Percentiles rank a stretch among this genome's conserved stretches.
These are phyloP conservation scores for Ascoidea tarda DNA, from an alignment of 805 yeast genomes.

Conservation along the genomic window DNA sequence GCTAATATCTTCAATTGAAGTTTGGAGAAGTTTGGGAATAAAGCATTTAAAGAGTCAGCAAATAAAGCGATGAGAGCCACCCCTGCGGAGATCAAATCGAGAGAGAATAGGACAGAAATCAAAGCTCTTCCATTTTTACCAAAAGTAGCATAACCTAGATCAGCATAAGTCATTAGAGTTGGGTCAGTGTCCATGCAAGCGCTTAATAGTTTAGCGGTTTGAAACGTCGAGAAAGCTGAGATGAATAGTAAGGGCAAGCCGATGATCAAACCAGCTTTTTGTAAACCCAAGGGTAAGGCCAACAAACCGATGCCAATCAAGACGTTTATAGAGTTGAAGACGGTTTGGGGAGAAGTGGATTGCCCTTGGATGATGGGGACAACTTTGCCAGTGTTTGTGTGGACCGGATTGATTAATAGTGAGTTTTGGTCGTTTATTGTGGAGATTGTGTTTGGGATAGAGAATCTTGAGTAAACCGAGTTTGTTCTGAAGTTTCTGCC, in stretches of 20 bases:
- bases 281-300: constrained; percentile 58
- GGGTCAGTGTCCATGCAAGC: constrained; percentile 26
- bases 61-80: constrained; percentile 43
- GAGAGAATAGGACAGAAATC: constrained; percentile 33
- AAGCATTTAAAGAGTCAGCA: constrained; percentile 40
- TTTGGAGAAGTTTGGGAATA: constrained; percentile 27
- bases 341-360: constrained; percentile 61
- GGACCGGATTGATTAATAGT: no score
- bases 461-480: constrained; percentile 11
- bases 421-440: neutral
- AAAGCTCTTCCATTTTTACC: constrained; percentile 29
- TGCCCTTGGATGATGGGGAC: constrained; percentile 16
- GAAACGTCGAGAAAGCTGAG: constrained; percentile 35
- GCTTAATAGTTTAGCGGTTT: constrained; percentile 42
- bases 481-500: constrained; percentile 11
- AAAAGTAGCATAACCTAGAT: constrained; percentile 35
- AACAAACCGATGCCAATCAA: constrained; percentile 65
- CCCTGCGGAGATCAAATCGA: constrained; percentile 50
- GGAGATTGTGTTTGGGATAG: neutral
- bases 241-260: constrained; percentile 29
- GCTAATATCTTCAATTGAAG: constrained; percentile 27
- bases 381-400: neutral
- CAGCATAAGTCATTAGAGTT: constrained; percentile 38
- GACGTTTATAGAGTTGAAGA: constrained; percentile 66
- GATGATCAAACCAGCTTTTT: constrained; percentile 50